phyloP scores from a whole-genome alignment of 139 green algal species.

The Dunaliella primolecta region DNA sequence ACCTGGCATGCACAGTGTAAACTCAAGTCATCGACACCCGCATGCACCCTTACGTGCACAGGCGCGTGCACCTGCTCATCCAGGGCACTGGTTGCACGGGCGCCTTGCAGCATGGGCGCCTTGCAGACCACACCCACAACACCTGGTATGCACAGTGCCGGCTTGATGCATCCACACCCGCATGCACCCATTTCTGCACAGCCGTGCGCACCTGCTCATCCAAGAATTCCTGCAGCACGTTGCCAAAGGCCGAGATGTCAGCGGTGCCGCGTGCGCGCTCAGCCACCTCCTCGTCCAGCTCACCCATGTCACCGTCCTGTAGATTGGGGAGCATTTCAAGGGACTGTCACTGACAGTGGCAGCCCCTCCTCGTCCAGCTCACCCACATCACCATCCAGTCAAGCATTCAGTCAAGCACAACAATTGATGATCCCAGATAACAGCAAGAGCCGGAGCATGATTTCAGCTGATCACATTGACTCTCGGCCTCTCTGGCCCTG shows the following conservation, averaged over 20 bases:
- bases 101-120: too few relatives aligned
- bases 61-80: neutral
- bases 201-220: slow-evolving; percentile 24
- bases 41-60: neutral
- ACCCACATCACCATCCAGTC: slow-evolving; percentile 63
- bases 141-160: too few relatives aligned
- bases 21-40: neutral
- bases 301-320: slow-evolving; percentile 63
- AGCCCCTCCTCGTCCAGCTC: slow-evolving; percentile 65
- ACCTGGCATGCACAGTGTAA: too few relatives aligned
- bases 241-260: slow-evolving; percentile 45
- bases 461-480: too few relatives aligned
- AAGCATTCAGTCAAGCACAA: too few relatives aligned
- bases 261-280: slow-evolving; percentile 31
- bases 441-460: too few relatives aligned
- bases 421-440: too few relatives aligned
- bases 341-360: too few relatives aligned
- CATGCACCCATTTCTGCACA: neutral
- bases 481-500: too few relatives aligned
- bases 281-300: slow-evolving; percentile 58
- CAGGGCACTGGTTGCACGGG: too few relatives aligned
- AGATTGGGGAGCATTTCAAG: neutral
- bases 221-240: slow-evolving; percentile 80
- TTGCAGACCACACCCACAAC: too few relatives aligned
- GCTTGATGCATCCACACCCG: neutral